phyloP scores from a whole-genome alignment of 2,329 filamentous ascomycete genomes.

The Annulohypoxylon truncatum region DNA sequence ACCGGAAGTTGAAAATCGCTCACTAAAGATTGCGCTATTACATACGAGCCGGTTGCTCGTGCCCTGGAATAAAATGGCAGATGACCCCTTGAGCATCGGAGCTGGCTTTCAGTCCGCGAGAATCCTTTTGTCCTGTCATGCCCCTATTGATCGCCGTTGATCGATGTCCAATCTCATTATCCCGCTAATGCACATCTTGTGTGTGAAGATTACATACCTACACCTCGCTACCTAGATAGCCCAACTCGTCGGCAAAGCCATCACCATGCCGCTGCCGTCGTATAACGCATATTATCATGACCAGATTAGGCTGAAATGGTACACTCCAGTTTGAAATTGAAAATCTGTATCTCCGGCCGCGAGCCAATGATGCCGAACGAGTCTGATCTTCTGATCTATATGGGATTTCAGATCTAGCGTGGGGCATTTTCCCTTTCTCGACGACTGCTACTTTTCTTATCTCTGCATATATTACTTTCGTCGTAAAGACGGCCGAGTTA shows the following conservation, averaged over 20 bases:
- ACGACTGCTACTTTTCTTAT: slow-evolving; percentile 26
- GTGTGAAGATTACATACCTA: slow-evolving; percentile 3
- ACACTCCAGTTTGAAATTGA: slow-evolving; percentile 11
- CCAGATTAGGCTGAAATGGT: slow-evolving; percentile 38
- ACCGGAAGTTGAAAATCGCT: slow-evolving; percentile 37
- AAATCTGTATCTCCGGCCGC: slow-evolving; percentile 34
- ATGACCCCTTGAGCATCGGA: slow-evolving; percentile 10
- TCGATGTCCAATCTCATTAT: slow-evolving; percentile 4
- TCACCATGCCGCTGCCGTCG: slow-evolving; percentile 15
- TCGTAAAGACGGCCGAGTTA: slow-evolving; percentile 29
- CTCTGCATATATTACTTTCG: slow-evolving; percentile 19
- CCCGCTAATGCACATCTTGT: background rate
- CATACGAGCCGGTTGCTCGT: slow-evolving; percentile 11
- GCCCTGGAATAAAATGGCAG: slow-evolving; percentile 11
- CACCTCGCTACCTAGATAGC: background rate
- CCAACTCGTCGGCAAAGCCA: slow-evolving; percentile 7
- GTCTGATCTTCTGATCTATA: slow-evolving; percentile 39
- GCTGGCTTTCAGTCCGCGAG: slow-evolving; percentile 6
- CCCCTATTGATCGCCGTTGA: background rate
- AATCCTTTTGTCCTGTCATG: background rate
- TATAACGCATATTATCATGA: slow-evolving; percentile 16
- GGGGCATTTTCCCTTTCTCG: slow-evolving; percentile 35
- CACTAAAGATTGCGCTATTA: slow-evolving; percentile 24
- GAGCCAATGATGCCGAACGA: slow-evolving; percentile 35
- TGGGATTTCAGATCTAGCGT: slow-evolving; percentile 37